Evolutionary conservation across 768 basidiomycete genomes (phyloP), one percentile per base, ranked within the genome.

Genomic region (Lanmaoa pseudosensibilis): DNA sequence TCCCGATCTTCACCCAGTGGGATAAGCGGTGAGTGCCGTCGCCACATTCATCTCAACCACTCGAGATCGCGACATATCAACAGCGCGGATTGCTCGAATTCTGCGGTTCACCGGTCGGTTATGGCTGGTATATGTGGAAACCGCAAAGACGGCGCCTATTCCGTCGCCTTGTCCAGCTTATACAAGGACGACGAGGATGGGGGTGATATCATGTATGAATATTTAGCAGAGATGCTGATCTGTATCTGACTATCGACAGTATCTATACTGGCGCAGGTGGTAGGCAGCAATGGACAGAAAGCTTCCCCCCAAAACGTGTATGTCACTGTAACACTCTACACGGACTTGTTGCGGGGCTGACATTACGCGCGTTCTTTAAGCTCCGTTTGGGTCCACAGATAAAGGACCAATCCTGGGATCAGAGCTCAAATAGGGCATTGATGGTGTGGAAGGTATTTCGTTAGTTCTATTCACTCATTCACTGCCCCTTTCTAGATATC

Each of bases 211-310:
- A 57, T 72, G 71, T 72, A 50, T 34, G 64, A 2, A 46, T 10
- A 15, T 32, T 46, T 46, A 45, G 9, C 19, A 23, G 8, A 15
- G 25, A 58, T 16, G 6, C 25, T n/a, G 4, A 33, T n/a, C 0
- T n/a, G 2, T 19, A 6, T 34, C 57, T 60, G 39, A 59, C 32
- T 32, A 19, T 50, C 30, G 33, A 21, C 33, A 70, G 69, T 13
- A 59, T 73, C 18, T 71, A 71, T 41, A 71, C 69, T 13, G 69
- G 69, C 7, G 5, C 46, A 49, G 69, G 69, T 6, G 69, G 69
- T 21, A 58, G 65, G 57, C 10, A 60, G 36, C 23, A 1, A 13
- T 62, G 45, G 52, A 13, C 37, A 6, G 27, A 66, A 4, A 4
- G 9, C 7, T 0, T 2, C 8, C 70, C 69, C 11, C 60, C 41